Base-by-base conservation (phyloP, 2,329 filamentous ascomycete genomes). In the Dothidotthia symphoricarpi region DNA sequence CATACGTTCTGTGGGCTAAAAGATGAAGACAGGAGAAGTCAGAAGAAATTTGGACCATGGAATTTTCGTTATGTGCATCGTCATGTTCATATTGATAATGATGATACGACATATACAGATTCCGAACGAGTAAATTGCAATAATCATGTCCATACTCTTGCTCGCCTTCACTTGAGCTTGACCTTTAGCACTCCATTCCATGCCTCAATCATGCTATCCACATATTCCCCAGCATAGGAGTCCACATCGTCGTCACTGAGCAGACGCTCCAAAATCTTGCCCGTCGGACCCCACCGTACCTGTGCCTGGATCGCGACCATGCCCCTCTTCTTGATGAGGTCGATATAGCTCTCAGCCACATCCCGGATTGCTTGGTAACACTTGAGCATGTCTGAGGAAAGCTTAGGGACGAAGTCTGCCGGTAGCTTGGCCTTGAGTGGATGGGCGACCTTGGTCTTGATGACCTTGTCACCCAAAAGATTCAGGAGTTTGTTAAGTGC, bases 161-260 rank as follows among this genome's bases (percentile, higher is more conserved):
- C 19, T 6, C 19, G 9, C 19, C 19, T 22, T 48, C 62, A 63
- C 46, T 50, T 56, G n/a, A 64, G 45, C 46, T 60, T 65, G 13
- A 66, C 63, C 43, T 55, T 56, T 30, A 57, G 28, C 12, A 67
- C 49, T 1, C 59, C 61, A 13, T 51, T 49, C 47, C 63, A 51
- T 3, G 59, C 55, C 16, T 64, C 60, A 2, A 59, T 29, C 5
- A 53, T 57, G n/a, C 56, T 59, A 14, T 64, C 61, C 6, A 57
- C 53, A 32, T 64, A 64, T 30, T 62, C 56, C 9, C 33, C 41
- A 9, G 58, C 56, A 44, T 59, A 65, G 8, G 19, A 34, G 9
- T 51, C 43, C 8, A 59, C 39, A 32, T 62, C 51, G 0, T 45
- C 49, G n/a, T 57, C 53, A 6, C 31, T 39, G 6, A 65, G 26